Evolutionary conservation across 2,329 filamentous ascomycete species (phyloP).

Genomic region (Lecanoromycetidae sp.): DNA sequence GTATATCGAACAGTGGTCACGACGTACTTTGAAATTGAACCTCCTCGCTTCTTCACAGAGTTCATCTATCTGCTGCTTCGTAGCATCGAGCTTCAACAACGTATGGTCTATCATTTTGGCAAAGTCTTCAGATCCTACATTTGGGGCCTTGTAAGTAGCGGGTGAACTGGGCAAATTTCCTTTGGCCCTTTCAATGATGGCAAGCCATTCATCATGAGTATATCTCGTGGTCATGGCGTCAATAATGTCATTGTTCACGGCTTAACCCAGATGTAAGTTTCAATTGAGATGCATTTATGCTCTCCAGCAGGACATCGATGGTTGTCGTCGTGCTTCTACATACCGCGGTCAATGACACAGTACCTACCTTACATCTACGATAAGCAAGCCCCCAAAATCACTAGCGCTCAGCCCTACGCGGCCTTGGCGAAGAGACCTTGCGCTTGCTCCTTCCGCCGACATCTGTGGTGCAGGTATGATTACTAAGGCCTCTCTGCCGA

Average conservation of each 20-base stretch:
- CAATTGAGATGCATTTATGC: background rate
- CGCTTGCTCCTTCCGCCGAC: too few species aligned
- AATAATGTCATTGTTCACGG: background rate
- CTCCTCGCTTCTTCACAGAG: constrained; percentile 44
- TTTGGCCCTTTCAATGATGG: constrained; percentile 7
- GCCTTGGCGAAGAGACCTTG: too few species aligned
- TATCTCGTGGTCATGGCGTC: constrained; percentile 8
- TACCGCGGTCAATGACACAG: too few species aligned
- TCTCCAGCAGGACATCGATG: too few species aligned
- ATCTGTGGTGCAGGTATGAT: too few species aligned
- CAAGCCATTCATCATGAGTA: constrained; percentile 12
- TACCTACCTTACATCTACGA: too few species aligned
- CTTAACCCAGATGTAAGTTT: background rate
- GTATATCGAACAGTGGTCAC: background rate
- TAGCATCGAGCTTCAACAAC: constrained; percentile 31
- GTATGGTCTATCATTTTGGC: constrained; percentile 34
- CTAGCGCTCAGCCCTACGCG: too few species aligned
- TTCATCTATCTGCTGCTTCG: constrained; percentile 37
- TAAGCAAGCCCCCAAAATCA: too few species aligned
- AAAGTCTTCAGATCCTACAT: constrained; percentile 8
- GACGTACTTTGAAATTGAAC: constrained; percentile 23
- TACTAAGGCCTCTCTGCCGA: too few species aligned
- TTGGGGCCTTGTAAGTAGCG: constrained; percentile 8
- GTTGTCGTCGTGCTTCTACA: too few species aligned
- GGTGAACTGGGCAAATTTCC: background rate